phyloP scores from a whole-genome alignment of 768 basidiomycete genomes.

The Inosperma sp. region DNA sequence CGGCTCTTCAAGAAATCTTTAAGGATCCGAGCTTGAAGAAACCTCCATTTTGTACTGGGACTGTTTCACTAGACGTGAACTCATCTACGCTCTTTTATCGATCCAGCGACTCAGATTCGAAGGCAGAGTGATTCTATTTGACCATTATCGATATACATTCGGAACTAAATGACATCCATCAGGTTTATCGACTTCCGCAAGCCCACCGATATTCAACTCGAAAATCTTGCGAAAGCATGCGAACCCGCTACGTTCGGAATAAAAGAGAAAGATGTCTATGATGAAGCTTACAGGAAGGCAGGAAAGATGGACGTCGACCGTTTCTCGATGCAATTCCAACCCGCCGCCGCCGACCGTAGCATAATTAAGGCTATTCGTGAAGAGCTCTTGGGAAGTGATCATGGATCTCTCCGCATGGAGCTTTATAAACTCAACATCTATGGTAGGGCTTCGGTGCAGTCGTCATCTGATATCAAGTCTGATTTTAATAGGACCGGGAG shows the following conservation, averaged over 20 bases:
- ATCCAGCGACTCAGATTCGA: slow-evolving; percentile 3
- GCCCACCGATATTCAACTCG: slow-evolving; percentile 13
- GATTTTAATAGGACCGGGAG: slow-evolving; percentile 18
- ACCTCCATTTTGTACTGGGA: slow-evolving; percentile 13
- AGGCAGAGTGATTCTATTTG: no score
- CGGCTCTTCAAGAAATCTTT: slow-evolving; percentile 7
- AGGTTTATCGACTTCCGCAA: slow-evolving; percentile 1
- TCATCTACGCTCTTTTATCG: slow-evolving; percentile 12
- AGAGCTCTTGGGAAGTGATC: slow-evolving; percentile 17
- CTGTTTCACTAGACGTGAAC: slow-evolving; percentile 4
- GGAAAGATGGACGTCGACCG: slow-evolving; percentile 37
- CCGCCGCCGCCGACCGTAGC: slow-evolving; percentile 8
- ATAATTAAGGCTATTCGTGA: slow-evolving; percentile 23
- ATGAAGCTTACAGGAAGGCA: slow-evolving; percentile 44
- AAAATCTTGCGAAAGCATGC: slow-evolving; percentile 32
- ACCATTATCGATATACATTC: no score
- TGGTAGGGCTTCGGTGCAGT: no score
- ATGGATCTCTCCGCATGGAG: slow-evolving; percentile 26
- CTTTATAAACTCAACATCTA: slow-evolving; percentile 47
- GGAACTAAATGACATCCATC: no score
- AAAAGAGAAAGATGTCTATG: slow-evolving; percentile 34
- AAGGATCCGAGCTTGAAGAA: not conserved
- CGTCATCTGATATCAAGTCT: no score
- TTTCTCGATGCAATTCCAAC: slow-evolving; percentile 34
- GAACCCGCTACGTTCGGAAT: slow-evolving; percentile 39